Conservation (phyloP, 768 basidiomycete genomes). For the Leucosporidium scottii region DNA sequence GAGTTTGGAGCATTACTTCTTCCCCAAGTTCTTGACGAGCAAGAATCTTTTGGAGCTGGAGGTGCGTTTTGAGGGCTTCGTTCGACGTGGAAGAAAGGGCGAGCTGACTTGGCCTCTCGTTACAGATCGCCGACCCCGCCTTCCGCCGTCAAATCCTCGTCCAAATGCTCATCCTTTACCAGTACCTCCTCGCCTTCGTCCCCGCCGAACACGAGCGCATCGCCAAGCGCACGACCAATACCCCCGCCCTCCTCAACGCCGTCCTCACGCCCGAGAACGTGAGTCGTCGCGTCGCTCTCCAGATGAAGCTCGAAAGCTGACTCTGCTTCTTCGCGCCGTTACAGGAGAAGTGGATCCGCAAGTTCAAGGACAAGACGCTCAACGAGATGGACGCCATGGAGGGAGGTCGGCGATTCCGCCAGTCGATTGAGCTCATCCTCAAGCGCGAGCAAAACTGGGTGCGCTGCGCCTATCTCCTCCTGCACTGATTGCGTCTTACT, state of each 20-base stretch:
- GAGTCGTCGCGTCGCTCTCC: background rate
- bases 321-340: too few relatives aligned
- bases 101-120: slow-evolving; percentile 9
- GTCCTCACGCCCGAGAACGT: slow-evolving; percentile 44
- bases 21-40: slow-evolving; percentile 85
- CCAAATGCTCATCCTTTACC: slow-evolving; percentile 48
- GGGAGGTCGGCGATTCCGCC: slow-evolving; percentile 61
- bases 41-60: slow-evolving; percentile 80
- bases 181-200: slow-evolving; percentile 60
- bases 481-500: too few relatives aligned
- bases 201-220: slow-evolving; percentile 58
- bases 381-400: slow-evolving; percentile 52
- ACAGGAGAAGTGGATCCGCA: slow-evolving; percentile 70
- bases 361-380: slow-evolving; percentile 54
- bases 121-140: slow-evolving; percentile 75
- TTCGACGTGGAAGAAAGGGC: background rate
- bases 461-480: slow-evolving; percentile 7
- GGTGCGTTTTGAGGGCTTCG: slow-evolving; percentile 46
- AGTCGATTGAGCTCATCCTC: slow-evolving; percentile 63
- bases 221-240: slow-evolving; percentile 40
- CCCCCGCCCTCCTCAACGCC: slow-evolving; percentile 8
- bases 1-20: slow-evolving; percentile 66
- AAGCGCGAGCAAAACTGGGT: slow-evolving; percentile 82
- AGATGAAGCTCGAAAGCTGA: background rate
- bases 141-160: slow-evolving; percentile 91